phyloP scores from a whole-genome alignment of 495 filamentous ascomycete genomes.

The Penicillium coprophilum region DNA sequence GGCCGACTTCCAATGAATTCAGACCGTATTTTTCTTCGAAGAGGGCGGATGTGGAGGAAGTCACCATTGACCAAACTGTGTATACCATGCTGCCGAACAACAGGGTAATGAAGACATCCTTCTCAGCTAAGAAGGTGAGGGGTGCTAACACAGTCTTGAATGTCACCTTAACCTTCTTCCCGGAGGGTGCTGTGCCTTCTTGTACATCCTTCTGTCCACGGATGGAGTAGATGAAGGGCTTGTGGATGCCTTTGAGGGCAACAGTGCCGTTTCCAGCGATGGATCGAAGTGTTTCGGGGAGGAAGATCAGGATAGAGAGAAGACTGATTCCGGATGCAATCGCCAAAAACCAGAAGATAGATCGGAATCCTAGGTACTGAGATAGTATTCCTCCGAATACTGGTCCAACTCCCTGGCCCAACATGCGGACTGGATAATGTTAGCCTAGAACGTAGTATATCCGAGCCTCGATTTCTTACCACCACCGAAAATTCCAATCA shows the following conservation, averaged over 20 bases:
- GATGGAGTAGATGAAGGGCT: conserved; percentile 40
- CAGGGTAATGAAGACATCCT: conserved; percentile 46
- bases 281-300: conserved; percentile 70
- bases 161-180: conserved; percentile 32
- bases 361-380: conserved; percentile 64
- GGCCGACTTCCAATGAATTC: conserved; percentile 38
- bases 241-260: conserved; percentile 34
- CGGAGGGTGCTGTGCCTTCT: conserved; percentile 16
- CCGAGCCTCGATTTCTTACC: conserved; percentile 20
- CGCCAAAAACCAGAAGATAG: conserved; percentile 73
- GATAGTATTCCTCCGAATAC: conserved; percentile 66
- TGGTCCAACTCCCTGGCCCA: conserved; percentile 59
- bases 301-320: conserved; percentile 51
- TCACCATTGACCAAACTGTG: conserved; percentile 54
- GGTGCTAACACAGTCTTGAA: conserved; percentile 40
- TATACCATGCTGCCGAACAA: conserved; percentile 49
- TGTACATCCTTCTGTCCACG: conserved; percentile 31
- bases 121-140: conserved; percentile 41
- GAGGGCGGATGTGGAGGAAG: conserved; percentile 43
- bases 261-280: conserved; percentile 70
- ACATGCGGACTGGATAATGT: conserved; percentile 34
- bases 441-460: not conserved
- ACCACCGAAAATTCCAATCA: conserved; percentile 44
- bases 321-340: conserved; percentile 54
- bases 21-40: conserved; percentile 38